phyloP scores from a whole-genome alignment of 2,329 filamentous ascomycete species.

The Cadophora gregata region DNA sequence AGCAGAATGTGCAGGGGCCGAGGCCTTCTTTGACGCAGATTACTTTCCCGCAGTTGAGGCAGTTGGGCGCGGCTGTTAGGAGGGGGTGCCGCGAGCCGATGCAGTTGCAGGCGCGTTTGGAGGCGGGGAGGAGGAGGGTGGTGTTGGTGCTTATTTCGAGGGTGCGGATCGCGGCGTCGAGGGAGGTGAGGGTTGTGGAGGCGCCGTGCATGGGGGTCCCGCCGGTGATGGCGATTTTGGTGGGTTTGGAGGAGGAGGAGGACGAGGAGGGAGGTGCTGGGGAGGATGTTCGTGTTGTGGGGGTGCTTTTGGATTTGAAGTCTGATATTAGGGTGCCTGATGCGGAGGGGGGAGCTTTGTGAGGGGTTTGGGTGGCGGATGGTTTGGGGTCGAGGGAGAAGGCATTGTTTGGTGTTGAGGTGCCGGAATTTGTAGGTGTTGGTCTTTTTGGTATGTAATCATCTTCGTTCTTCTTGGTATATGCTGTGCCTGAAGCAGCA shows the following conservation, averaged over 20 bases:
- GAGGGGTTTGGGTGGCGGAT: slow-evolving; percentile 56
- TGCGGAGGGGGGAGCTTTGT: slow-evolving; percentile 59
- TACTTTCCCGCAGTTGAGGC: slow-evolving; percentile 89
- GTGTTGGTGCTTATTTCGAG: slow-evolving; percentile 95
- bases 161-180: slow-evolving; percentile 82
- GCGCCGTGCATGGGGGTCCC: slow-evolving; percentile 83
- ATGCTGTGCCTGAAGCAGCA: slow-evolving; percentile 64
- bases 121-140: slow-evolving; percentile 62
- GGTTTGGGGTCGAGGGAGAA: slow-evolving; percentile 53
- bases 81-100: slow-evolving; percentile 87
- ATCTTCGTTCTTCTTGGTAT: slow-evolving; percentile 74
- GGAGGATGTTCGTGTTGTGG: slow-evolving; percentile 55
- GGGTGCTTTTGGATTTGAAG: slow-evolving; percentile 60
- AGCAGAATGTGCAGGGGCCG: slow-evolving; percentile 92
- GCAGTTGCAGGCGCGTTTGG: slow-evolving; percentile 79
- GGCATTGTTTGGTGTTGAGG: slow-evolving; percentile 42
- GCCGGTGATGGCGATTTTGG: slow-evolving; percentile 75
- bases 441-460: slow-evolving; percentile 70
- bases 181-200: slow-evolving; percentile 72
- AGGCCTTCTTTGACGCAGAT: slow-evolving; percentile 94
- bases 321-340: slow-evolving; percentile 85
- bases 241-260: slow-evolving; percentile 49
- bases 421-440: slow-evolving; percentile 48
- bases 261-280: slow-evolving; percentile 53
- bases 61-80: slow-evolving; percentile 91